Conservation (phyloP, 768 basidiomycete species). For the Mycena venus region DNA sequence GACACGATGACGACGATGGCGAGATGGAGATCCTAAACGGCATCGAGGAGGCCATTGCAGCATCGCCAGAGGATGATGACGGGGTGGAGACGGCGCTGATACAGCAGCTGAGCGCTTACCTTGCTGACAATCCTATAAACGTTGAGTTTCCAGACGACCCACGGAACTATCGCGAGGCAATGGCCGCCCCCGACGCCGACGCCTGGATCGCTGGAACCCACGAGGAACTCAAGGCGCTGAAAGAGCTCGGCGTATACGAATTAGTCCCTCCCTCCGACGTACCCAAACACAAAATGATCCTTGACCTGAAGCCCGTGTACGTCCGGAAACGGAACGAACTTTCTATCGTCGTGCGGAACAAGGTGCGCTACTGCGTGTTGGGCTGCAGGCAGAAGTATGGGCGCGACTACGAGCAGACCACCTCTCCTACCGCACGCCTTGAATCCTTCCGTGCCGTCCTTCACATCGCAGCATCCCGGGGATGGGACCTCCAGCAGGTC, state of each 20-base stretch:
- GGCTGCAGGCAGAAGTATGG: too few relatives aligned
- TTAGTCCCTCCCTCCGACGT: not conserved
- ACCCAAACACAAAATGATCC: not conserved
- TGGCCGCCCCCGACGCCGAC: not conserved
- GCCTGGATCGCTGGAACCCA: not conserved
- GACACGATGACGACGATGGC: not conserved
- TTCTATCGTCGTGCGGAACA: too few relatives aligned
- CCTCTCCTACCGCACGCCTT: too few relatives aligned
- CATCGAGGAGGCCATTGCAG: not conserved
- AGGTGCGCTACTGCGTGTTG: too few relatives aligned
- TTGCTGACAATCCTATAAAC: not conserved
- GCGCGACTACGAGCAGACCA: too few relatives aligned
- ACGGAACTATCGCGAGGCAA: not conserved
- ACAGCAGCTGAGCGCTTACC: not conserved
- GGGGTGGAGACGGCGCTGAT: not conserved
- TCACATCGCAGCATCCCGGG: too few relatives aligned
- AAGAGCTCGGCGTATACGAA: not conserved
- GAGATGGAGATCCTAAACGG: not conserved
- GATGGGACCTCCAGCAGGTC: too few relatives aligned
- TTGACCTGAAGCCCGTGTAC: not conserved
- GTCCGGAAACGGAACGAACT: not conserved
- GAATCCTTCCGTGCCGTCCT: too few relatives aligned
- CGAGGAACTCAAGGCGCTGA: too few relatives aligned
- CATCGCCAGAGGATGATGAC: too few relatives aligned
- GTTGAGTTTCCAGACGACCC: not conserved